phyloP scores from a whole-genome alignment of 495 filamentous ascomycete species.

The Cercophora newfieldiana region DNA sequence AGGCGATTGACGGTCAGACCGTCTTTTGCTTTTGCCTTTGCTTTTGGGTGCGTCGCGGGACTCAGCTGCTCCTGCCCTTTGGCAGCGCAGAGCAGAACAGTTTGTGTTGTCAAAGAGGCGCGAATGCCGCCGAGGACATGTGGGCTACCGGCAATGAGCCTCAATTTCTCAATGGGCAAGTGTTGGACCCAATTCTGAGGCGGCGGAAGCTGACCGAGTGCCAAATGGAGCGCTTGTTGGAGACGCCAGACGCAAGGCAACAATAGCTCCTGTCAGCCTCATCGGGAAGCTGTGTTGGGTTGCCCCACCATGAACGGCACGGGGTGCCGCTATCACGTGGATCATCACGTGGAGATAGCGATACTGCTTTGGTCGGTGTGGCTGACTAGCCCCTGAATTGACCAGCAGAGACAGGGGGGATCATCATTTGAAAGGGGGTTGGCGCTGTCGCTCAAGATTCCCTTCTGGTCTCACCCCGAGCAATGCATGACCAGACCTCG shows the following conservation, averaged over 20 bases:
- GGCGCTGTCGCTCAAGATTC: background rate
- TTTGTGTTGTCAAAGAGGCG: background rate
- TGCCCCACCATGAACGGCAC: background rate
- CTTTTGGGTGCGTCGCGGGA: background rate
- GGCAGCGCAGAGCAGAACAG: background rate
- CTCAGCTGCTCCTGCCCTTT: background rate
- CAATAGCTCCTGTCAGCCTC: constrained; percentile 11
- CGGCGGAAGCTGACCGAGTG: background rate
- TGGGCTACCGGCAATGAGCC: background rate
- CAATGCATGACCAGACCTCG: background rate
- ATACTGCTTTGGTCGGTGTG: background rate
- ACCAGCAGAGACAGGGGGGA: background rate
- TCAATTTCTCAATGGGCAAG: background rate
- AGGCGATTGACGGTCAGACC: background rate
- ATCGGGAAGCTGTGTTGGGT: constrained; percentile 9
- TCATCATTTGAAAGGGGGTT: background rate
- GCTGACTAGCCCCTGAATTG: background rate
- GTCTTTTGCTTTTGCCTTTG: too few relatives aligned
- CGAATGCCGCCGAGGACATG: background rate
- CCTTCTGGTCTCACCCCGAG: background rate
- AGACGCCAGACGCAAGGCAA: background rate
- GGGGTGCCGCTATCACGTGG: background rate
- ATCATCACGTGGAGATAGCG: background rate
- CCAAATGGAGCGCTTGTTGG: constrained; percentile 4
- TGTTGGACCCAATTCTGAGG: background rate